A percentile compares a stretch with the other conserved stretches of the same genome.
phyloP scores from a whole-genome alignment of 305 asterid species.

The Rubia tinctorum region DNA sequence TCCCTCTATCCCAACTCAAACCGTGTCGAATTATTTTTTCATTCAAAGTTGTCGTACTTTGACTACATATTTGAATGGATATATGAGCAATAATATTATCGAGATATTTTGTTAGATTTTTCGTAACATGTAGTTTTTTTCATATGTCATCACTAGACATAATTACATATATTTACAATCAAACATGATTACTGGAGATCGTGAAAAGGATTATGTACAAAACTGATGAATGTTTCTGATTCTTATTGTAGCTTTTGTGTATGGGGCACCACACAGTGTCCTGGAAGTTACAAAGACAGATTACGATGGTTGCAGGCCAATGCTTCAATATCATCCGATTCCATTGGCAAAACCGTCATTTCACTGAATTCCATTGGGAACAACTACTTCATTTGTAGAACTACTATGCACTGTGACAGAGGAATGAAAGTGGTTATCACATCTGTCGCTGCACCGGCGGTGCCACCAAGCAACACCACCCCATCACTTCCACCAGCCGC shows the following conservation, averaged over 20 bases:
- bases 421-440: slow-evolving; percentile 65
- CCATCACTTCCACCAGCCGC: slow-evolving; percentile 29
- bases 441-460: slow-evolving; percentile 34
- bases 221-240: not conserved
- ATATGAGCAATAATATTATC: no score
- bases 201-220: no score
- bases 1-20: no score
- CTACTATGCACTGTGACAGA: slow-evolving; percentile 47
- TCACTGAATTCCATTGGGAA: slow-evolving; percentile 49
- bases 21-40: no score
- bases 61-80: no score
- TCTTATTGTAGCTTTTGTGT: slow-evolving; percentile 47
- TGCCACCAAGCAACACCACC: slow-evolving; percentile 26
- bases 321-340: slow-evolving; percentile 32
- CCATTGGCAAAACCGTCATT: slow-evolving; percentile 44
- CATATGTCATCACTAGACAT: no score
- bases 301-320: slow-evolving; percentile 40
- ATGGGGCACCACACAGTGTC: slow-evolving; percentile 42
- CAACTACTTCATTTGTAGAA: slow-evolving; percentile 60
- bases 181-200: no score
- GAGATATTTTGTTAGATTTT: no score
- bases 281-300: slow-evolving; percentile 49
- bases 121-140: no score
- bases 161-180: no score
- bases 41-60: no score